A percentile compares a stretch with the other conserved stretches of the same genome.
Conservation (phyloP, 2,329 filamentous ascomycete genomes). For the Huntiella bhutanensis region DNA sequence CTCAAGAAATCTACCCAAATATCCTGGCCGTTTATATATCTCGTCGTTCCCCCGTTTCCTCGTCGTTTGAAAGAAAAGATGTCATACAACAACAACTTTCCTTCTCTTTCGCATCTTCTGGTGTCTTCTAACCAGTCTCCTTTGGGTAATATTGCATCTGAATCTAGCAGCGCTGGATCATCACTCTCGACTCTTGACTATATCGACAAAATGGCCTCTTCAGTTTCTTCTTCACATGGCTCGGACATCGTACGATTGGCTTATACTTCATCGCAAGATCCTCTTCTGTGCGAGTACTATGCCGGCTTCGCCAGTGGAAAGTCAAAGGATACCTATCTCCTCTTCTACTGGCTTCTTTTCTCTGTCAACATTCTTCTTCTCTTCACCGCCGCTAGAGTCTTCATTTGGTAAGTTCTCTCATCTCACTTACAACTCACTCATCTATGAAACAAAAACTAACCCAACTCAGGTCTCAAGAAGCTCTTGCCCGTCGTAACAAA, state of each 20-base stretch:
- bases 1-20: no score
- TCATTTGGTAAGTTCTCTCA: conserved; percentile 19
- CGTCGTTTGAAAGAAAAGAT: no score
- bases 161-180: neutral
- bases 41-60: no score
- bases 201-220: neutral
- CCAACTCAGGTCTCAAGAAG: conserved; percentile 18
- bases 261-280: conserved; percentile 13
- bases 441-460: neutral
- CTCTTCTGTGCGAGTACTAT: conserved; percentile 21
- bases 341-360: conserved; percentile 29
- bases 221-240: neutral
- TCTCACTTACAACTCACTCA: no score
- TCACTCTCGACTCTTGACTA: neutral
- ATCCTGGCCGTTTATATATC: no score
- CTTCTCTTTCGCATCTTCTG: no score
- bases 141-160: no score
- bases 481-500: conserved; percentile 21
- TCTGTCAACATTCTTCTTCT: conserved; percentile 25
- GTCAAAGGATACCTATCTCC: conserved; percentile 24
- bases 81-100: no score
- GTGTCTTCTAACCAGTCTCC: no score
- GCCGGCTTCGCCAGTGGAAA: conserved; percentile 27
- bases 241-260: conserved; percentile 4
- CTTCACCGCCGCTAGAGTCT: conserved; percentile 25